Base-by-base conservation (phyloP, 805 yeast genomes). In the Candida khao-thaluensis region DNA sequence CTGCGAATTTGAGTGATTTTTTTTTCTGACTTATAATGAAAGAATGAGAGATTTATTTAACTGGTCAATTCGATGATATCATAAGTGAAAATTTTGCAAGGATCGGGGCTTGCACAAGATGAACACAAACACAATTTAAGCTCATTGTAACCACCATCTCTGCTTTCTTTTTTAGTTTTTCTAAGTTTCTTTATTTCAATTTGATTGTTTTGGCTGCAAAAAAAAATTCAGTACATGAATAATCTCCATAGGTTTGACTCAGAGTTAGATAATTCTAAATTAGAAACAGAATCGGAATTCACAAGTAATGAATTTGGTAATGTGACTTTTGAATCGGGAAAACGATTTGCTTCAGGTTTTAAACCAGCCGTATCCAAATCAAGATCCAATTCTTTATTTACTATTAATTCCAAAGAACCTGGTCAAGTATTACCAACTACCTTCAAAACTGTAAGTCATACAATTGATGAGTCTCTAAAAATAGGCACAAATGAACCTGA, bases 381-480 rank as follows among this genome's bases (percentile, higher is more conserved):
- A 17, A 15, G 29, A 5, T 23, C 29, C 10, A 38, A 32, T 18
- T 31, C 36, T 18, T 30, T 31, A 15, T 38, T 38, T 17, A 31
- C 38, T 12, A 28, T 35, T n/a, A 35, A 20, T 12, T 26, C 32
- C 5, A 17, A 10, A 9, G 38, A 35, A 7, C 38, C 38, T 27
- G 33, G 22, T 8, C 43, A 51, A 16, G 62, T 54, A 2, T 51
- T 66, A 32, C 73, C 72, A 5, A 57, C 64, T 3, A 48, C 59
- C 32, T 67, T 60, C 54, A 63, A 54, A 35, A 60, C 72, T 0
- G 51, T 67, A 8, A 63, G 69, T 17, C 66, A 64, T 47, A 57
- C 51, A 17, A 58, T 66, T 24, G 69, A 62, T 22, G 57, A 51
- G 2, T 17, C 15, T 29, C n/a, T 29, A 7, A 14, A 16, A 4